Conservation (phyloP, 352 stramenopile genomes). For the Phytophthora uliginosa region DNA sequence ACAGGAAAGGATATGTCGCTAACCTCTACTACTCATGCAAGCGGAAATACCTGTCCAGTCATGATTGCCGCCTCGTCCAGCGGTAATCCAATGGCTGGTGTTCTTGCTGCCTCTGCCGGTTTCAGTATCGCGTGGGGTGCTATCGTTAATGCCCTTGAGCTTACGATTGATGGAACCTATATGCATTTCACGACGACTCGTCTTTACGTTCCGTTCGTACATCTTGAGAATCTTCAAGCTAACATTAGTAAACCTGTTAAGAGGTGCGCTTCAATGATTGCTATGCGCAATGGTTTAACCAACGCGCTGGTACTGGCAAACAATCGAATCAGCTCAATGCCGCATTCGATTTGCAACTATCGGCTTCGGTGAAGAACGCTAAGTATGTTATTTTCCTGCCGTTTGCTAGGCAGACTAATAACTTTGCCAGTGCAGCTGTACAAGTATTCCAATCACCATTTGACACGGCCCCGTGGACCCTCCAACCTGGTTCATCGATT, state of each 20-base stretch:
- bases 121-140: constrained; percentile 9
- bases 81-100: constrained; percentile 1
- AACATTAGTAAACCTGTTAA: too few relatives aligned
- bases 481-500: neutral
- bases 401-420: constrained; percentile 1
- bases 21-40: too few relatives aligned
- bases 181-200: neutral
- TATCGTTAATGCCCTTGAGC: constrained; percentile 7
- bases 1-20: too few relatives aligned
- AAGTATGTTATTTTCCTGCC: constrained; percentile 14
- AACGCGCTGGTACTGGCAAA: too few relatives aligned
- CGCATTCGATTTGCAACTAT: too few relatives aligned
- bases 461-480: neutral
- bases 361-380: neutral
- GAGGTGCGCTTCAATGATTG: too few relatives aligned
- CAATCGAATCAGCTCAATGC: too few relatives aligned
- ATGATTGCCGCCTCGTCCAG: neutral
- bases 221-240: too few relatives aligned
- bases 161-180: constrained; percentile 4
- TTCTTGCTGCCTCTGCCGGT: neutral
- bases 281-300: too few relatives aligned
- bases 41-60: too few relatives aligned
- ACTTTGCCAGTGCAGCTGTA: neutral
- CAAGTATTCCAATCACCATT: constrained; percentile 1
- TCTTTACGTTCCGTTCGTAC: too few relatives aligned